Percentiles rank a stretch among this genome's conserved stretches.
Conservation (phyloP, 2,329 filamentous ascomycete genomes). For the Colletotrichum cereale region DNA sequence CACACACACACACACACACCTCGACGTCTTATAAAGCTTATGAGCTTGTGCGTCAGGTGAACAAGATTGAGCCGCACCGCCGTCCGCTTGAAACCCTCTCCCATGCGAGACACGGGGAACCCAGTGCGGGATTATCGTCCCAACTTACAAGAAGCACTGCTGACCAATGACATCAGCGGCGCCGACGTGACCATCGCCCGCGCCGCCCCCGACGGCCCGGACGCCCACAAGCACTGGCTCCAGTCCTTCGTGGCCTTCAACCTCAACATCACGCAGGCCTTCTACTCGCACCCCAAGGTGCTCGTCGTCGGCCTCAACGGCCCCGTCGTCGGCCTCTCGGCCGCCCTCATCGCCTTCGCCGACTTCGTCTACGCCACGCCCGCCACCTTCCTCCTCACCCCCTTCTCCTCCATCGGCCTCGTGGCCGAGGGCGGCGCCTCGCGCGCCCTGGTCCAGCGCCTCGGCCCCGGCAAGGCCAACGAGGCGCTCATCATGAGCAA, state of each 20-base stretch:
- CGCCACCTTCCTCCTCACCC: conserved; percentile 86
- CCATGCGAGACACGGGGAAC: neutral
- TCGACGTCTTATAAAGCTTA: neutral
- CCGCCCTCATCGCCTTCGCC: conserved; percentile 83
- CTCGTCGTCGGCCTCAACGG: conserved; percentile 93
- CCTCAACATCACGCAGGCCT: conserved; percentile 88
- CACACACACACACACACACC: no score
- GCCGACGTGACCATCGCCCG: conserved; percentile 78
- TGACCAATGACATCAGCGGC: conserved; percentile 65
- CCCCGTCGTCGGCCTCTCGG: conserved; percentile 88
- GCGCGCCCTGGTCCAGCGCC: conserved; percentile 80
- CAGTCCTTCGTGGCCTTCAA: conserved; percentile 85
- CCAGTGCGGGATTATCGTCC: neutral
- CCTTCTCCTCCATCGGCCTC: conserved; percentile 89
- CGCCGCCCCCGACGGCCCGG: conserved; percentile 52
- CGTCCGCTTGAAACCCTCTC: neutral
- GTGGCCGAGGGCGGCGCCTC: conserved; percentile 90
- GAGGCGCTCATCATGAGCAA: conserved; percentile 95
- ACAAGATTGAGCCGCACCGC: conserved; percentile 11
- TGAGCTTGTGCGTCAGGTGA: neutral
- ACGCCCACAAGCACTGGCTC: conserved; percentile 69
- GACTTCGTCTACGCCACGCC: conserved; percentile 94
- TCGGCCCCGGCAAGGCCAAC: conserved; percentile 86
- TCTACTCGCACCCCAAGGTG: conserved; percentile 95
- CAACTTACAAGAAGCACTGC: neutral